These are phyloP conservation scores for Dactylellina leptospora DNA, from an alignment of 2,329 filamentous ascomycete species.

Conservation along the genomic window DNA sequence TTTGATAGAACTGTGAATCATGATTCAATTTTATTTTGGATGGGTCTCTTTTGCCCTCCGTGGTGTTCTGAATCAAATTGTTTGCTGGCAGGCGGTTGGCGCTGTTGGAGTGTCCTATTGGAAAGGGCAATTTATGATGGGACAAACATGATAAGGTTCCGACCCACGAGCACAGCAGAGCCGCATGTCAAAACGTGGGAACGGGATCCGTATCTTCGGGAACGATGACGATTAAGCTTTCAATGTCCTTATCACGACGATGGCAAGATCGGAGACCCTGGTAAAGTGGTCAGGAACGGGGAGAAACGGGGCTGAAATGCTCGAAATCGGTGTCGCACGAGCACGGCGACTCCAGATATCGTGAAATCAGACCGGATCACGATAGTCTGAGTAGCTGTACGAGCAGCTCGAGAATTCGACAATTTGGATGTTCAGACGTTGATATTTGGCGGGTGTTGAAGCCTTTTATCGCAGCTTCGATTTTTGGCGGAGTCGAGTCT, in stretches of 20 bases:
- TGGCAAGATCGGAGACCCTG: conserved; percentile 24
- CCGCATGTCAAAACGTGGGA: conserved; percentile 53
- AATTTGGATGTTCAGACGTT: conserved; percentile 29
- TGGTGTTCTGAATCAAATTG: no score
- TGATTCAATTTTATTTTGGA: not conserved
- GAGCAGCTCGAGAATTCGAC: not conserved
- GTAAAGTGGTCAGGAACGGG: not conserved
- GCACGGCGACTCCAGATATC: conserved; percentile 36
- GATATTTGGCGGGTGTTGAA: conserved; percentile 48
- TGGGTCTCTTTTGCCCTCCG: no score
- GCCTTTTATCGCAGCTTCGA: conserved; percentile 24
- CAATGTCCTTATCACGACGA: conserved; percentile 6
- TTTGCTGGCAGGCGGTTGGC: not conserved
- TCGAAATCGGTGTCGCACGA: conserved; percentile 34
- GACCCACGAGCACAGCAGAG: conserved; percentile 39
- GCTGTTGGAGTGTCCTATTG: not conserved
- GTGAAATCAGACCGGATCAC: not conserved
- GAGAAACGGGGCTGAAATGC: conserved; percentile 9
- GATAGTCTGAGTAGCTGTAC: not conserved
- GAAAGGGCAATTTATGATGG: not conserved
- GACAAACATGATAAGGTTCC: conserved; percentile 42
- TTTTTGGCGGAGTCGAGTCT: conserved; percentile 34
- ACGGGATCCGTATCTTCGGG: conserved; percentile 26
- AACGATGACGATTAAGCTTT: conserved; percentile 42
- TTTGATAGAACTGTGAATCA: not conserved